Base-by-base conservation (phyloP, 2,329 filamentous ascomycete species). In the Ascochyta lentis region DNA sequence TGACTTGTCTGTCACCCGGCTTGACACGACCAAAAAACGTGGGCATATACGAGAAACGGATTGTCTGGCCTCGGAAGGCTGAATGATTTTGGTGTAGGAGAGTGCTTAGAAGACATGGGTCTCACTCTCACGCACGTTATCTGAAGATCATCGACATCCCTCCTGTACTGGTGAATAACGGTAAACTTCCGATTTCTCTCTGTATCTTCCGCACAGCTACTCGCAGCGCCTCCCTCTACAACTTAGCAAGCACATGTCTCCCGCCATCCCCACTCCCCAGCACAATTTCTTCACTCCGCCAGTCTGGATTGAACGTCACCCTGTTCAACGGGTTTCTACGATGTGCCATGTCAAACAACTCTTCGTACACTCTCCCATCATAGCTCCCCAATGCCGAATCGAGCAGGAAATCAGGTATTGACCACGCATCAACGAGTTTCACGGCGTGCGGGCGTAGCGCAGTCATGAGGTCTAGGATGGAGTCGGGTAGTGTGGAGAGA, bases 351-450 rank as follows among this genome's bases (percentile, higher is more conserved):
- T 83, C 75, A 56, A 78, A 84, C 38, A 84, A 64, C 51, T 83
- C 79, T 62, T 84, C 82, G 59, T 84, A 84, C 6, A 83, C 81
- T 46, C 76, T 79, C 2, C 82, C 82, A 64, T 84, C 81, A 52
- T 76, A 79, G 39, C 81, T 70, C 0, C 82, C 82, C 35, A 84
- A 65, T 6, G 81, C 79, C 65, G 80, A 83, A 46, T 84, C 78
- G 0, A 84, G 73, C 46, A 84, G 59, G 58, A 78, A 84, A 63
- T 84, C 82, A 1, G 82, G 82, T 33, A 84, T 77, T 47, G 75
- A 77, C 81, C 81, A 84, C 1, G 79, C 72, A 63, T 84, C 81
- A 7, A 84, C 81, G 8, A 84, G 61, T 22, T 76, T 76, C 1
- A 84, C 81, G 0, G 81, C 81, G 64, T 84, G 81, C 1, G 81